Conservation (phyloP, 1,139 yeast species). For the Suhomyces coccinellae region DNA sequence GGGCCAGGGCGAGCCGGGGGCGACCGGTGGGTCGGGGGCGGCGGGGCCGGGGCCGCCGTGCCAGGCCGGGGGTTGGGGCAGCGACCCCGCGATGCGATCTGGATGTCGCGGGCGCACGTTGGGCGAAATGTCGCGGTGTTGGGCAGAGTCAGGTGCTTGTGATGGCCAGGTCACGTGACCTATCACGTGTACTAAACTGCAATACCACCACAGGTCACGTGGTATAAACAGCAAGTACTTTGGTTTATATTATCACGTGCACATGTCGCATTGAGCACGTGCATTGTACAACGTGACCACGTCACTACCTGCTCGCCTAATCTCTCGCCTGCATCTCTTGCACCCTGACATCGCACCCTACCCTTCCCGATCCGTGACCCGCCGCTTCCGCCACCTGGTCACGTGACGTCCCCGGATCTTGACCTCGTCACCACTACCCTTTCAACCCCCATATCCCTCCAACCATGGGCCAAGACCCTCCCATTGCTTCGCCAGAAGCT, state of each 20-base stretch:
- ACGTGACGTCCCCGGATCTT: neutral
- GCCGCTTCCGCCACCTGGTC: neutral
- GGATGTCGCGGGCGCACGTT: constrained; percentile 5
- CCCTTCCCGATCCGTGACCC: too few relatives aligned
- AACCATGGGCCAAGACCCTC: neutral
- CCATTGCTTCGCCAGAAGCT: neutral
- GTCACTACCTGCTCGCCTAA: too few relatives aligned
- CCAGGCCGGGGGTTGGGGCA: neutral
- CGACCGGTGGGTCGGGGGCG: too few relatives aligned
- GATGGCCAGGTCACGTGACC: neutral
- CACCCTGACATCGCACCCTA: too few relatives aligned
- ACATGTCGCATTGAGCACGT: too few relatives aligned
- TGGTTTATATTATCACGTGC: too few relatives aligned
- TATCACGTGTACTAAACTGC: neutral
- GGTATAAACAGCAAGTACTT: too few relatives aligned
- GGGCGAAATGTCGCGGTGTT: constrained; percentile 8
- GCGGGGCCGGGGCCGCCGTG: too few relatives aligned
- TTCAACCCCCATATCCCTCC: neutral
- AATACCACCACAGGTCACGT: too few relatives aligned
- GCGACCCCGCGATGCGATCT: constrained; percentile 7
- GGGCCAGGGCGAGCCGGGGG: neutral
- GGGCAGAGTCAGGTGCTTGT: neutral
- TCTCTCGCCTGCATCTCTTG: too few relatives aligned
- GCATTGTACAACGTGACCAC: too few relatives aligned
- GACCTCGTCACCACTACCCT: neutral